These are phyloP conservation scores for Xerophyta viscosa DNA, from an alignment of 106 monocot species.

Conservation along the genomic window DNA sequence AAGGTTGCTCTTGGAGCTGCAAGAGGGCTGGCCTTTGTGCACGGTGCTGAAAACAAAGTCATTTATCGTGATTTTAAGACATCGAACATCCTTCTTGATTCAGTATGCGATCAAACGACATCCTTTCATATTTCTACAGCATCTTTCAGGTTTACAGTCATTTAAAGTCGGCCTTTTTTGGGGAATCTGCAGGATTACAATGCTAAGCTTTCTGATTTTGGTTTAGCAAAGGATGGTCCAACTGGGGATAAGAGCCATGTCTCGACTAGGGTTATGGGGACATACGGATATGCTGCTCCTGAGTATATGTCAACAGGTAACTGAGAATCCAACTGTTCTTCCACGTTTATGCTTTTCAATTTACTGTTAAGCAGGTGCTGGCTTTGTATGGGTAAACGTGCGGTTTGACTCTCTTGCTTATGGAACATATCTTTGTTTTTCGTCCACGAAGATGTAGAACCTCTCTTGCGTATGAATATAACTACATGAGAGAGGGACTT, in stretches of 20 bases:
- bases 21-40: slow-evolving; percentile 41
- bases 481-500: too few species aligned
- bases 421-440: too few species aligned
- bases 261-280: slow-evolving; percentile 80
- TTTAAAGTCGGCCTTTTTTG: background rate
- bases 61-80: slow-evolving; percentile 49
- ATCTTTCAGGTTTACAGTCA: too few species aligned
- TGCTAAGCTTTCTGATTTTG: slow-evolving; percentile 87
- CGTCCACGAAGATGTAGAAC: too few species aligned
- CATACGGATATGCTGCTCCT: slow-evolving; percentile 80
- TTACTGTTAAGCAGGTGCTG: too few species aligned
- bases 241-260: slow-evolving; percentile 79
- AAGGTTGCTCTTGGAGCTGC: slow-evolving; percentile 52
- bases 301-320: slow-evolving; percentile 82
- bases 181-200: slow-evolving; percentile 43
- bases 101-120: slow-evolving; percentile 18
- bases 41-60: slow-evolving; percentile 31
- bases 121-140: too few species aligned
- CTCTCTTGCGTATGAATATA: too few species aligned
- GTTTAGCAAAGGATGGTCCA: slow-evolving; percentile 87
- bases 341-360: too few species aligned
- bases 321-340: too few species aligned
- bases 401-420: too few species aligned
- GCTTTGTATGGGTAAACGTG: too few species aligned
- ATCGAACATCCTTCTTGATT: slow-evolving; percentile 55